These are phyloP conservation scores for Corymbia calophylla DNA, from an alignment of 441 rosid species.

Conservation along the genomic window DNA sequence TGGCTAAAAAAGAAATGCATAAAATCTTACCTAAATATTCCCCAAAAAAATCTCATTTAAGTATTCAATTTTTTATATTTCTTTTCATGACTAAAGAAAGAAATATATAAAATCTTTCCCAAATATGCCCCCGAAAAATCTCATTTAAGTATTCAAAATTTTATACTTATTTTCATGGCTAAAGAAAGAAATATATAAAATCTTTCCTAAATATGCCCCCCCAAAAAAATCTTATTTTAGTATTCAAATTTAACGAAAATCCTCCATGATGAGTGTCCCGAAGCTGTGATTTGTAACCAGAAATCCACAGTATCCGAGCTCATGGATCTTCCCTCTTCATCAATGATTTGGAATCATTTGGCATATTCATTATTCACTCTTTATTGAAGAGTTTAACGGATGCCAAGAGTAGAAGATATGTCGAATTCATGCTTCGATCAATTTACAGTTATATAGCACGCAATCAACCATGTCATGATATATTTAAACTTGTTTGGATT, in stretches of 20 bases:
- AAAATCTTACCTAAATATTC: background rate
- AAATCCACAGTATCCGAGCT: background rate
- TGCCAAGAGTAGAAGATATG: background rate
- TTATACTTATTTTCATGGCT: background rate
- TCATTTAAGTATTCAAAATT: background rate
- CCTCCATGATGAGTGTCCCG: background rate
- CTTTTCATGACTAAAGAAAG: background rate
- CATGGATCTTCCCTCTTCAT: background rate
- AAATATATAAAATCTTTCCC: background rate
- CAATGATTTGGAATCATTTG: background rate
- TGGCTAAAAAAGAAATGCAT: background rate
- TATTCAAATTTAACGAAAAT: background rate
- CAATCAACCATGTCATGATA: background rate
- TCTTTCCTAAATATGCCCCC: background rate
- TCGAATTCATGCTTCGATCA: background rate
- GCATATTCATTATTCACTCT: background rate
- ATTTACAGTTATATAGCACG: background rate
- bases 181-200: background rate
- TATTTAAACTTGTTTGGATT: background rate
- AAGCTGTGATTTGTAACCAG: background rate
- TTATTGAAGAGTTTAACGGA: background rate
- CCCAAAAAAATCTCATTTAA: too few relatives aligned
- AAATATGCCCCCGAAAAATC: background rate
- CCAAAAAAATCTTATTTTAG: background rate
- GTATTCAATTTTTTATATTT: too few relatives aligned